phyloP scores from a whole-genome alignment of 257 asterid species.

The Primulina eburnea region DNA sequence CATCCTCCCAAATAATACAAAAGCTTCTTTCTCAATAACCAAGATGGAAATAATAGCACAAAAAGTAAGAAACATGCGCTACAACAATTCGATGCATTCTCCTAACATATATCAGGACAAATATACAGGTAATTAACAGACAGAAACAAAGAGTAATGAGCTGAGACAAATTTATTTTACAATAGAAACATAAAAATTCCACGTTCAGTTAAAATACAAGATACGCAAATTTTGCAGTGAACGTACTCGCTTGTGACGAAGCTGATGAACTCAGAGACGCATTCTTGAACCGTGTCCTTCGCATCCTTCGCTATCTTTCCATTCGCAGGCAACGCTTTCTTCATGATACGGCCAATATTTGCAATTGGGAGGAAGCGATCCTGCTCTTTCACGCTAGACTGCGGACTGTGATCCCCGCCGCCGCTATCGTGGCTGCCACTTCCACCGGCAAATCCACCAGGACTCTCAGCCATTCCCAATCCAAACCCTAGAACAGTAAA shows the following conservation, averaged over 20 bases:
- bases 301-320: conserved; percentile 78
- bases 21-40: background rate
- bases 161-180: background rate
- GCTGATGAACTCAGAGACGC: conserved; percentile 73
- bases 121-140: conserved; percentile 5
- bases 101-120: background rate
- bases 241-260: conserved; percentile 77
- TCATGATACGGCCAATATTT: conserved; percentile 72
- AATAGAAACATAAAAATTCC: too few relatives aligned
- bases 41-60: background rate
- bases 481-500: conserved; percentile 45
- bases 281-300: conserved; percentile 73
- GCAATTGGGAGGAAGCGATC: conserved; percentile 74
- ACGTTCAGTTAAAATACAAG: background rate
- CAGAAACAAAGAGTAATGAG: background rate
- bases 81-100: conserved; percentile 7
- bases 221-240: background rate
- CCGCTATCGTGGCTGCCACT: conserved; percentile 53
- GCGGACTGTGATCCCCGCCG: conserved; percentile 75
- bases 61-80: background rate
- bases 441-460: conserved; percentile 45
- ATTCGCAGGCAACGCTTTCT: conserved; percentile 67
- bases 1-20: background rate
- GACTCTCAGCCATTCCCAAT: conserved; percentile 43
- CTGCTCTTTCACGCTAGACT: conserved; percentile 59